Base-by-base conservation (phyloP, 179 eudicot species). In the Sideroxylon spinosum region DNA sequence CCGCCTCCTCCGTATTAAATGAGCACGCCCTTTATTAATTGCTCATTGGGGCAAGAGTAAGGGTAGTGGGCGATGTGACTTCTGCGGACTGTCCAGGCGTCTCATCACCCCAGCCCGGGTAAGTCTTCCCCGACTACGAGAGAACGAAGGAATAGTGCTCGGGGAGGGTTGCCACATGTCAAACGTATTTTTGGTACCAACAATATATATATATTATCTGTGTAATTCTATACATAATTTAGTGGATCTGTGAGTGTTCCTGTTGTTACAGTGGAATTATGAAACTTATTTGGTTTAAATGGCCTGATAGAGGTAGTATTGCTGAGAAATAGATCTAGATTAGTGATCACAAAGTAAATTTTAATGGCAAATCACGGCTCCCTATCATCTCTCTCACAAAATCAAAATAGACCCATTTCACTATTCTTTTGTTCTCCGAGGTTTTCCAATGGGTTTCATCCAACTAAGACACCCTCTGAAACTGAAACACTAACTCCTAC, bases 281-380 rank as follows among this genome's bases (percentile, higher is more conserved):
- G 19, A 23, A 9, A 64, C 64, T 29, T n/a, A 32, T 72, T 60
- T 71, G 60, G 26, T 46, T 16, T 20, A 68, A 11, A 26, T 37
- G 0, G 25, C 20, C 13, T 37, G 50, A 25, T 64, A 77, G 37
- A 14, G 52, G 0, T 56, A 80, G 85, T 76, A 68, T 88, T 91
- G 97, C 89, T 91, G 90, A 90, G 91, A 82, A 92, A 89, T 77
- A 89, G 93, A 87, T 89, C 91, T 66, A 88, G 92, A 57, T 72
- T 83, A 75, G 89, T 91, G 74, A 79, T 86, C 9, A 86, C 77
- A 67, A 84, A 87, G 76, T 89, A 84, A 86, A 82, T 86, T 13
- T 55, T 60, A 6, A 77, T 80, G 83, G 71, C 86, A 59, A 96
- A 91, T 67, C 92, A 87, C 22, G 86, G 46, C 76, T 80, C 85